Base-by-base conservation (phyloP, 148 eudicot genomes). In the Fallopia convolvulus region DNA sequence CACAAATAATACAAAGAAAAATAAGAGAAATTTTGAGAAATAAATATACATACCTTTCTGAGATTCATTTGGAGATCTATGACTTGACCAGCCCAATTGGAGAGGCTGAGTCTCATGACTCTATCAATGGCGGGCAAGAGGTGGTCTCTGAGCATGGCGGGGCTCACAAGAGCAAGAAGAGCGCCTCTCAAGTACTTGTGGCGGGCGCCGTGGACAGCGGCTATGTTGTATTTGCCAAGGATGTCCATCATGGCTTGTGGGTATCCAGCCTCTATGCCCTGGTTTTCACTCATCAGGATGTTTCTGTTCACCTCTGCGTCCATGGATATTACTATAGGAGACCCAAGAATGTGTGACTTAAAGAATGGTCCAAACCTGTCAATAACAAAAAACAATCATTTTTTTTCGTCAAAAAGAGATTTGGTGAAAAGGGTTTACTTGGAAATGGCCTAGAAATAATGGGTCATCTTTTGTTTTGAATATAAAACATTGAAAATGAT, bases 171-270 rank as follows among this genome's bases (percentile, higher is more conserved):
- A 49, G 90, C 77, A 39, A 92, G 87, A 79, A 95, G 83, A 18
- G 97, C 97, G 63, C 92, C 97, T 76, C 97, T 91, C 94, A 95
- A 89, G 85, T 87, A 81, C 89, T 92, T 95, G 85, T 95, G 99
- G 2, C 88, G 87, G 75, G 96, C 81, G 40, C 99, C 99, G 84
- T 89, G 92, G 42, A 95, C 97, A 49, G 97, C 94, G 40, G 97
- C 97, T 55, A 95, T 95, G 82, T 95, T 95, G 77, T 86, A 84
- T 90, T 86, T 92, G 0, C 99, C 99, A n/a, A 95, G 83, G 4
- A 92, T 90, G 81, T 94, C 90, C 3, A 92, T 46, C 97, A 94
- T 92, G 40, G 97, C 88, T 79, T 88, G 89, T 36, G 98, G 98
- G 83, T 94, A 94, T 8, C 98, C 98, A 71, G 98, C 94, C 32